Evolutionary conservation across 179 eudicot genomes (phyloP), one percentile per base, ranked within the genome.

Genomic region (Silene noctiflora): DNA sequence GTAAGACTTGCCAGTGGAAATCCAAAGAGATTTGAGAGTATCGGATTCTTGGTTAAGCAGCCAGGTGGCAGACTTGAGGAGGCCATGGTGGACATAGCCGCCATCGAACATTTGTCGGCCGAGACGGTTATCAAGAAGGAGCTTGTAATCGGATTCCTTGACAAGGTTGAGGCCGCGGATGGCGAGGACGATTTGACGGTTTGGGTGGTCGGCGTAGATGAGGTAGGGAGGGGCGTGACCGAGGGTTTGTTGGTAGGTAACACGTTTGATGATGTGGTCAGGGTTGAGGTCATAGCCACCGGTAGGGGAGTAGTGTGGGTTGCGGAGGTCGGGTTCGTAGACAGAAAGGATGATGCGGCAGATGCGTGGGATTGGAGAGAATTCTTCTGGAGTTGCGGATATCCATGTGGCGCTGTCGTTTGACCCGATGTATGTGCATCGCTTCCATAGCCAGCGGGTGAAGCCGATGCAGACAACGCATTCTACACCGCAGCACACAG

Each of bases 41-140:
- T 89, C 96, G 2, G 87, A 81, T 58, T 94, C 98, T 20, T 84
- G 75, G 65, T 85, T 87, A 75, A 92, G 66, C 74, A 94, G 16
- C 97, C 97, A 94, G 7, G 85, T 78, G 0, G 98, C 98, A 0
- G 98, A 89, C 65, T 88, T 94, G 84, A 91, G 48, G 20, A 94
- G 71, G 63, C 97, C 97, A 21, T 90, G 87, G 74, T 94, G 98
- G 1, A 94, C 98, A 13, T 86, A 94, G 6, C 98, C 98, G 0
- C 98, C 96, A 66, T 94, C 98, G 70, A 90, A 94, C 98, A 90
- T 94, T 80, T 94, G 98, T 75, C 71, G 85, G 8, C 98, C 97
- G 1, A 92, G 82, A 24, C 86, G 74, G 68, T 92, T 94, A 19
- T 92, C 88, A 14, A 91, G 81, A 24, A 93, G 64, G 1, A 90